Conservation (phyloP, 2,329 filamentous ascomycete species). For the Phaeosphaeria sp. region DNA sequence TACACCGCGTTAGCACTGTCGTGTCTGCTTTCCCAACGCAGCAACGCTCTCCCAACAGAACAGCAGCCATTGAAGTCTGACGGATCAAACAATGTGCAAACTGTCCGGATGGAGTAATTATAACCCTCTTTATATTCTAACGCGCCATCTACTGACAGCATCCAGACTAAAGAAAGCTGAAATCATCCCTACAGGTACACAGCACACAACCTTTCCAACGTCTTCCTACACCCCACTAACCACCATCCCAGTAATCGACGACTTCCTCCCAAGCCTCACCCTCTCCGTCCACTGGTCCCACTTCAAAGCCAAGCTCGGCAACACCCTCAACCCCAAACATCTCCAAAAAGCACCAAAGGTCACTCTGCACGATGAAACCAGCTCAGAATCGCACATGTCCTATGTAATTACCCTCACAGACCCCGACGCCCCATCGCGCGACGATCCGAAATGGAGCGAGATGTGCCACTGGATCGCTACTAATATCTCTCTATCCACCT, state of each 20-base stretch:
- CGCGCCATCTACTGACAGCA: conserved; percentile 2
- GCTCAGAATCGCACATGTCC: conserved; percentile 38
- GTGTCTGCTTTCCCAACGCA: conserved; percentile 19
- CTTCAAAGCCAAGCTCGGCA: conserved; percentile 56
- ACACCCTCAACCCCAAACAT: conserved; percentile 57
- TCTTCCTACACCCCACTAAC: background rate
- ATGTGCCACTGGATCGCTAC: conserved; percentile 64
- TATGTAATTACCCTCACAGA: conserved; percentile 63
- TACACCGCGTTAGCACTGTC: conserved; percentile 10
- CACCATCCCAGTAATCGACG: conserved; percentile 60
- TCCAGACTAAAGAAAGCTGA: conserved; percentile 47
- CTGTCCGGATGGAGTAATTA: conserved; percentile 37
- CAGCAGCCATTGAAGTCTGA: conserved; percentile 33
- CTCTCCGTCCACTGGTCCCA: conserved; percentile 58
- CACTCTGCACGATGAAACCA: conserved; percentile 44
- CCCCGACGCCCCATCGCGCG: conserved; percentile 63
- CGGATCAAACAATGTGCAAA: conserved; percentile 24
- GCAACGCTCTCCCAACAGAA: conserved; percentile 33
- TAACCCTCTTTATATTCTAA: background rate
- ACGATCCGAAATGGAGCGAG: conserved; percentile 62
- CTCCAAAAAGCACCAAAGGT: conserved; percentile 53
- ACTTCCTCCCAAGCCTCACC: conserved; percentile 63
- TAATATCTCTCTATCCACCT: conserved; percentile 38
- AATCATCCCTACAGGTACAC: conserved; percentile 49
- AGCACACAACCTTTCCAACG: background rate